These are phyloP conservation scores for Daedaleopsis nitida DNA, from an alignment of 768 basidiomycete genomes.

Conservation along the genomic window DNA sequence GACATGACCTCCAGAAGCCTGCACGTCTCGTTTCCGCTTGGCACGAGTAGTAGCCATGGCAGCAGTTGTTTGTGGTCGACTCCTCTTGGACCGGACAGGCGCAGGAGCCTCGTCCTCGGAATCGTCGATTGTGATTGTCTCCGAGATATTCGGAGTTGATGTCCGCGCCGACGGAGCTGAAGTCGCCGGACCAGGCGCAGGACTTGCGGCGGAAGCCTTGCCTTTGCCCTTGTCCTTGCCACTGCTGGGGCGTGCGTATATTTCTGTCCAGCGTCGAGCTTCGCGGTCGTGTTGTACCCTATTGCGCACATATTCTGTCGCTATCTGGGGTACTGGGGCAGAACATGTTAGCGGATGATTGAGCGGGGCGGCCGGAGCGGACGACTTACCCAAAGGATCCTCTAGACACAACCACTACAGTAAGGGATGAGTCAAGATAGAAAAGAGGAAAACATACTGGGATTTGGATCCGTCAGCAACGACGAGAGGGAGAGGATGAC, in stretches of 20 bases:
- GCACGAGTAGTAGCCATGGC: constrained; percentile 1
- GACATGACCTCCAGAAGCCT: background rate
- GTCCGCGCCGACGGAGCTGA: background rate
- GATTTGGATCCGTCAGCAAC: constrained; percentile 92
- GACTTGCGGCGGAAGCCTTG: constrained; percentile 10
- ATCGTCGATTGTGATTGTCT: constrained; percentile 30
- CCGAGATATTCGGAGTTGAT: constrained; percentile 3
- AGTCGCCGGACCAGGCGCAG: background rate
- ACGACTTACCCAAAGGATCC: constrained; percentile 64
- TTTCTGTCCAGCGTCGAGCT: constrained; percentile 76
- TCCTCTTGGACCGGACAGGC: background rate
- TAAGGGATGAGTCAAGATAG: constrained; percentile 12
- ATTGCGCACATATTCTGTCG: constrained; percentile 65
- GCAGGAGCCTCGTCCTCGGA: constrained; percentile 25
- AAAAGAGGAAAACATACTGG: constrained; percentile 54
- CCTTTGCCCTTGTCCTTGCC: constrained; percentile 20
- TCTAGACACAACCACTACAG: constrained; percentile 38
- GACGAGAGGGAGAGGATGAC: constrained; percentile 93
- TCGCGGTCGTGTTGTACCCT: constrained; percentile 73
- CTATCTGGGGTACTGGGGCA: constrained; percentile 64
- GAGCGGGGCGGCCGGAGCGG: too few species aligned
- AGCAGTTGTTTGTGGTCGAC: background rate
- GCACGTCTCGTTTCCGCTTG: constrained; percentile 27
- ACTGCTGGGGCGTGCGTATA: constrained; percentile 60
- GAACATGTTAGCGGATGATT: background rate